These are phyloP conservation scores for Raffaelea arxii DNA, from an alignment of 2,329 filamentous ascomycete species.

Conservation along the genomic window DNA sequence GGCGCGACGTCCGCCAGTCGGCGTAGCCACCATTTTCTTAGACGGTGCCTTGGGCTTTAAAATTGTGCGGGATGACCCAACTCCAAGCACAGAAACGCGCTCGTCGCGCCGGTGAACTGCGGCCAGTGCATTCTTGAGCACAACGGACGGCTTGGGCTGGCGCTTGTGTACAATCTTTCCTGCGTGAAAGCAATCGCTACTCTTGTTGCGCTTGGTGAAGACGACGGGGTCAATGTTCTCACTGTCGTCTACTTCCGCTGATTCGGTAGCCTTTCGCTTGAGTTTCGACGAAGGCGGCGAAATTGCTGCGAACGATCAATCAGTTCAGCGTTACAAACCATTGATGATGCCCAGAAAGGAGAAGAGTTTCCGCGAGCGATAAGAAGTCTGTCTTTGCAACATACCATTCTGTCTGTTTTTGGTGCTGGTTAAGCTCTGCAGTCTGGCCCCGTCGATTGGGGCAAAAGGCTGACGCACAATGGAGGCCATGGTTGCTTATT, in stretches of 20 bases:
- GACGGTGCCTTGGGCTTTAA: slow-evolving; percentile 45
- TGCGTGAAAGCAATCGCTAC: slow-evolving; percentile 25
- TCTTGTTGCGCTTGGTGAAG: slow-evolving; percentile 52
- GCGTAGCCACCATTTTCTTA: slow-evolving; percentile 38
- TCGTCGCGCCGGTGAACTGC: too few relatives aligned
- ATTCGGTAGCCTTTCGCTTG: slow-evolving; percentile 49
- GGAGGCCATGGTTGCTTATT: slow-evolving; percentile 45
- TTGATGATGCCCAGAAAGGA: too few relatives aligned
- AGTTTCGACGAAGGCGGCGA: slow-evolving; percentile 27
- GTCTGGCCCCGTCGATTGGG: slow-evolving; percentile 57
- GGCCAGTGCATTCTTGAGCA: too few relatives aligned
- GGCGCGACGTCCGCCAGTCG: slow-evolving; percentile 16
- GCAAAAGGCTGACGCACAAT: slow-evolving; percentile 64
- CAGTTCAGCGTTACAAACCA: too few relatives aligned
- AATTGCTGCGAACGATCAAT: too few relatives aligned
- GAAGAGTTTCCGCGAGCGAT: too few relatives aligned
- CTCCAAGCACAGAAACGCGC: too few relatives aligned
- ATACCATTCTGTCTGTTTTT: slow-evolving; percentile 72
- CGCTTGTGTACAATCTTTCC: slow-evolving; percentile 41
- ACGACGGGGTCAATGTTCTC: slow-evolving; percentile 53
- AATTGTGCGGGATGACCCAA: too few relatives aligned
- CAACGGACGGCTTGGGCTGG: slow-evolving; percentile 35
- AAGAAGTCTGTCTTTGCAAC: slow-evolving; percentile 17
- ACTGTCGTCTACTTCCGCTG: slow-evolving; percentile 39
- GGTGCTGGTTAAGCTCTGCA: slow-evolving; percentile 61